Evolutionary conservation across 352 stramenopile genomes (phyloP).

Genomic region (Phytophthora brassicae): DNA sequence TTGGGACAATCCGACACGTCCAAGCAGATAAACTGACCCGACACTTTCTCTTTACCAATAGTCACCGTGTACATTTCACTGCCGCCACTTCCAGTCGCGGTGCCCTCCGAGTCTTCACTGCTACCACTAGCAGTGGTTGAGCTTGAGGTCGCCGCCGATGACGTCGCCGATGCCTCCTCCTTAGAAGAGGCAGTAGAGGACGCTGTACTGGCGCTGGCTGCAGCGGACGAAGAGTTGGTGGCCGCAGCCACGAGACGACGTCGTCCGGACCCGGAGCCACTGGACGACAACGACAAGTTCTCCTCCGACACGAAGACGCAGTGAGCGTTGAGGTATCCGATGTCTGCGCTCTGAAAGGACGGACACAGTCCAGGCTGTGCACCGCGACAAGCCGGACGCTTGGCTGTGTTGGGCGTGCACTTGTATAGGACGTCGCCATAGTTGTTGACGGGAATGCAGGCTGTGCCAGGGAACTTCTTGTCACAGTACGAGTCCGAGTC

Average conservation of each 20-base stretch:
- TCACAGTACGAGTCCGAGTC: constrained; percentile 73
- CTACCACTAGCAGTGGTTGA: not conserved
- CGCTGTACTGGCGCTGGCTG: constrained; percentile 11
- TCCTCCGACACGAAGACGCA: constrained; percentile 82
- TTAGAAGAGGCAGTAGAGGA: constrained; percentile 10
- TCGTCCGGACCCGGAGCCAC: constrained; percentile 18
- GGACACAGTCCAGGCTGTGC: constrained; percentile 72
- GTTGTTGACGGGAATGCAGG: constrained; percentile 78
- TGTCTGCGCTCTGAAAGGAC: constrained; percentile 72
- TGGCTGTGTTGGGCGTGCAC: constrained; percentile 81
- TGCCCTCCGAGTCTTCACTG: constrained; percentile 23
- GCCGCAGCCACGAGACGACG: constrained; percentile 25
- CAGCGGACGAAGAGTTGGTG: constrained; percentile 14
- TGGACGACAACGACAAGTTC: constrained; percentile 25
- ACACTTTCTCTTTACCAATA: constrained; percentile 55
- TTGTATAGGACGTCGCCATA: constrained; percentile 75
- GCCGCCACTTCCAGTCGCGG: constrained; percentile 27
- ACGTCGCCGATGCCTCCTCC: not conserved
- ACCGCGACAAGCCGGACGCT: constrained; percentile 72
- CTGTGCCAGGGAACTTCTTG: constrained; percentile 62
- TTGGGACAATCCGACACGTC: constrained; percentile 63
- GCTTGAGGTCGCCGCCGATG: constrained; percentile 11
- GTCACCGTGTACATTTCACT: constrained; percentile 52
- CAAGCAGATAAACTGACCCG: constrained; percentile 55
- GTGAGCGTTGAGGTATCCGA: constrained; percentile 80